Evolutionary conservation across 371 early-diverging fungal species (phyloP).

Genomic region (Rozella allomycis): DNA sequence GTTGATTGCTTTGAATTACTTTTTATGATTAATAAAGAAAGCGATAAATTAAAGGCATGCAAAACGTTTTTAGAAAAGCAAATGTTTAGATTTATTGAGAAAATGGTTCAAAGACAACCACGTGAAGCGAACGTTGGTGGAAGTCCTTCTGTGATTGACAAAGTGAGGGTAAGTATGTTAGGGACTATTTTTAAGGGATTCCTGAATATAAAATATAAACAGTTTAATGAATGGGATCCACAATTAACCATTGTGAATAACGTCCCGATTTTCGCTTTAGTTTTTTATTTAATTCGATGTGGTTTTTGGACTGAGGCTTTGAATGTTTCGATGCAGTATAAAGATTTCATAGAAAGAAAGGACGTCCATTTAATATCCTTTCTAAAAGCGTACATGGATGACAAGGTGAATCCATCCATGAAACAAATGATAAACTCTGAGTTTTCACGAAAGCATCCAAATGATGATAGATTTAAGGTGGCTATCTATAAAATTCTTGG

Average conservation of each 20-base stretch:
- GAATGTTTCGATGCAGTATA: conserved; percentile 29
- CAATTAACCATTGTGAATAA: conserved; percentile 31
- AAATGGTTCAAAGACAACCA: conserved; percentile 28
- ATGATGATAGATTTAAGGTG: conserved; percentile 59
- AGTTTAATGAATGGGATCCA: conserved; percentile 21
- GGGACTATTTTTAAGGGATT: too few relatives aligned
- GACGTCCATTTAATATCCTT: conserved; percentile 37
- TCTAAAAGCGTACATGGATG: conserved; percentile 39
- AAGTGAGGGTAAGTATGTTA: conserved; percentile 44
- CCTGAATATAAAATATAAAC: conserved; percentile 32
- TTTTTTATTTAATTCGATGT: conserved; percentile 49
- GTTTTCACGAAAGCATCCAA: conserved; percentile 1
- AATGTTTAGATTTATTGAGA: conserved; percentile 17
- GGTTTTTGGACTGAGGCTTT: conserved; percentile 41
- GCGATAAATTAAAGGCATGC: conserved; percentile 4
- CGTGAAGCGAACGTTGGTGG: conserved; percentile 43
- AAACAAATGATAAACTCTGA: conserved; percentile 1
- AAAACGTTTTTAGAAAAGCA: conserved; percentile 9
- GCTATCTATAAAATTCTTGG: conserved; percentile 69
- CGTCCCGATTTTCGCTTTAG: conserved; percentile 59
- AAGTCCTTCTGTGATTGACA: conserved; percentile 33
- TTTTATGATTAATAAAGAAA: conserved; percentile 17
- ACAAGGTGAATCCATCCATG: conserved; percentile 4
- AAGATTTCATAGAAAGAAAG: conserved; percentile 15
- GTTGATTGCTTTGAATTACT: conserved; percentile 28